phyloP scores from a whole-genome alignment of 805 yeast genomes.

The Candida suzukii region DNA sequence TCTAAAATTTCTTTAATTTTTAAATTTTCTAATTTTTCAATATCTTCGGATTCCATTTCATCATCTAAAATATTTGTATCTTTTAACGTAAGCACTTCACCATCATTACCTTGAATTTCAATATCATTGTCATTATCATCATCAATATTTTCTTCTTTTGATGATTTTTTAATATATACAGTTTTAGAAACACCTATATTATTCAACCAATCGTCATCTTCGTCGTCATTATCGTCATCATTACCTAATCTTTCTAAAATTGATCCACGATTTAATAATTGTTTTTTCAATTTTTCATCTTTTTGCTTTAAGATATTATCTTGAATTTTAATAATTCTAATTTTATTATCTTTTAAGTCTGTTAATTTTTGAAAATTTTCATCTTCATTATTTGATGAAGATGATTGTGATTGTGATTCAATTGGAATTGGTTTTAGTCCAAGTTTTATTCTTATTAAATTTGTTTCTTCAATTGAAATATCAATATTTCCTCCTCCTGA shows the following conservation, averaged over 20 bases:
- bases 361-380: constrained; percentile 30
- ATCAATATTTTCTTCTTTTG: constrained; percentile 1
- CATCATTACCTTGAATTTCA: constrained; percentile 30
- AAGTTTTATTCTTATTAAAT: constrained; percentile 33
- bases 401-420: too few species aligned
- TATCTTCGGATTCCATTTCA: constrained; percentile 29
- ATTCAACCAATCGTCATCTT: constrained; percentile 28
- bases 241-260: constrained; percentile 18
- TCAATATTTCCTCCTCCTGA: too few species aligned
- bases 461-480: constrained; percentile 41
- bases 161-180: constrained; percentile 4
- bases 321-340: constrained; percentile 17
- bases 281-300: constrained; percentile 13
- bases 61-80: constrained; percentile 34
- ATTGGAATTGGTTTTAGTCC: constrained; percentile 35
- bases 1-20: constrained; percentile 9
- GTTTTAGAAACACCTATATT: constrained; percentile 22
- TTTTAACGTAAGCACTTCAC: constrained; percentile 50
- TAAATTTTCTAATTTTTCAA: constrained; percentile 34
- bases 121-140: constrained; percentile 20
- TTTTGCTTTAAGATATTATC: constrained; percentile 8
- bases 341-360: constrained; percentile 25
- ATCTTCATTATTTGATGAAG: constrained; percentile 24
- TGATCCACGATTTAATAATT: constrained; percentile 16
- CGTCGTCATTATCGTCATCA: constrained; percentile 28